Conservation (phyloP, 345 rosid species). For the Hibiscus mutabilis region DNA sequence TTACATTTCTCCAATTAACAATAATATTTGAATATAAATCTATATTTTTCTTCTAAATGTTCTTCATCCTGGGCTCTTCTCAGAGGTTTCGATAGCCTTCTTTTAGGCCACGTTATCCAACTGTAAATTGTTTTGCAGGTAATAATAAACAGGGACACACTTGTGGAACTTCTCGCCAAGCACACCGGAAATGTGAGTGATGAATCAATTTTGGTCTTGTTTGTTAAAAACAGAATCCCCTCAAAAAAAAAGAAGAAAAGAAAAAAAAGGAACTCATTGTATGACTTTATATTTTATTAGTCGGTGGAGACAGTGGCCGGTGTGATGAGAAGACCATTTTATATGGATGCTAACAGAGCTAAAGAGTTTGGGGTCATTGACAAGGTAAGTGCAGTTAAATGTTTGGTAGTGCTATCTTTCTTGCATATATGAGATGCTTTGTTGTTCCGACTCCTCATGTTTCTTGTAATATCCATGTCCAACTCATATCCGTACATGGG, state of each 20-base stretch:
- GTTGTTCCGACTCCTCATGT: too few species aligned
- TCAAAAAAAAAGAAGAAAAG: too few species aligned
- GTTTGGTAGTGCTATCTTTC: background rate
- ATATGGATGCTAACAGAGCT: constrained; percentile 70
- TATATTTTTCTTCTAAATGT: background rate
- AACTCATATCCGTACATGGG: background rate
- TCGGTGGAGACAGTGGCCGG: constrained; percentile 58
- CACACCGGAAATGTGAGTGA: constrained; percentile 82
- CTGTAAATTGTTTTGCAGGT: constrained; percentile 36
- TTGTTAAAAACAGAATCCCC: background rate
- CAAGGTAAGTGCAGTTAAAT: constrained; percentile 33
- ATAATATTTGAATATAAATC: background rate
- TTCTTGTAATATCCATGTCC: background rate
- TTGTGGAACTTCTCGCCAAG: constrained; percentile 69
- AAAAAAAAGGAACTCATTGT: constrained; percentile 14
- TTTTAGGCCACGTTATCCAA: too few species aligned
- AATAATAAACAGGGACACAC: constrained; percentile 53
- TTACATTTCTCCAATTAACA: background rate
- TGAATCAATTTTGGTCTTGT: constrained; percentile 4
- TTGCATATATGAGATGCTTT: background rate
- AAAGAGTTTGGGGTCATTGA: constrained; percentile 86
- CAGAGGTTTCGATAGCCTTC: background rate
- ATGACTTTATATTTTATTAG: constrained; percentile 28
- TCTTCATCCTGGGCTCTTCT: background rate
- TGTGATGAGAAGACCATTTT: constrained; percentile 58